phyloP scores from a whole-genome alignment of 1,284 basidiomycete genomes.

The Stereum hirsutum region DNA sequence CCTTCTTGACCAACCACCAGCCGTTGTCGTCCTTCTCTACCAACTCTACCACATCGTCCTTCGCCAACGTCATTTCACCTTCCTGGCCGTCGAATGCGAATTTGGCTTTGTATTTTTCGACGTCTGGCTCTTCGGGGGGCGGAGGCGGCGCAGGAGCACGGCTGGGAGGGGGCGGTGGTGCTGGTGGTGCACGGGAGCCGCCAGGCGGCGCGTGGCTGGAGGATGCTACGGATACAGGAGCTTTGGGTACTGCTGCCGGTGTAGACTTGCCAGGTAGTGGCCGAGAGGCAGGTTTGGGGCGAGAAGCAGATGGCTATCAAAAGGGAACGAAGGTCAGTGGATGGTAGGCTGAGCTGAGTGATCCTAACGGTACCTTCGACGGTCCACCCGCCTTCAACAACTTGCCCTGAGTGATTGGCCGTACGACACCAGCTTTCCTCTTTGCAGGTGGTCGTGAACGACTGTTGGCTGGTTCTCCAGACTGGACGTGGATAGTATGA shows the following conservation, averaged over 20 bases:
- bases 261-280: slow-evolving; percentile 46
- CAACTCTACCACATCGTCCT: slow-evolving; percentile 90
- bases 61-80: slow-evolving; percentile 85
- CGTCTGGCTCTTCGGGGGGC: slow-evolving; percentile 51
- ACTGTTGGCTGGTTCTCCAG: slow-evolving; percentile 82
- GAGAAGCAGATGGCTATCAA: slow-evolving; percentile 31
- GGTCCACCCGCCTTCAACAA: slow-evolving; percentile 73
- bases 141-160: slow-evolving; percentile 39
- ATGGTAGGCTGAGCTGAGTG: too few species aligned
- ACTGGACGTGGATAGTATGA: slow-evolving; percentile 80
- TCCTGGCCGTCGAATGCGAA: slow-evolving; percentile 86
- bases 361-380: slow-evolving; percentile 45
- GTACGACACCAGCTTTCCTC: slow-evolving; percentile 76
- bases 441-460: slow-evolving; percentile 79
- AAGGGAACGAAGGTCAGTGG: too few species aligned
- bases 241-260: slow-evolving; percentile 19
- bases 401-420: slow-evolving; percentile 83
- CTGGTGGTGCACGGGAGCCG: slow-evolving; percentile 18
- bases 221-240: slow-evolving; percentile 18
- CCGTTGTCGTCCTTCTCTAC: slow-evolving; percentile 91
- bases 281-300: slow-evolving; percentile 47
- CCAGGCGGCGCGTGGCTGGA: slow-evolving; percentile 16
- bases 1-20: slow-evolving; percentile 96
- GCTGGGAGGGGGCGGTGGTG: slow-evolving; percentile 48
- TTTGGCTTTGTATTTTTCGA: slow-evolving; percentile 78